phyloP scores from a whole-genome alignment of 108 stramenopile species.

The Aurantiochytrium sp. region DNA sequence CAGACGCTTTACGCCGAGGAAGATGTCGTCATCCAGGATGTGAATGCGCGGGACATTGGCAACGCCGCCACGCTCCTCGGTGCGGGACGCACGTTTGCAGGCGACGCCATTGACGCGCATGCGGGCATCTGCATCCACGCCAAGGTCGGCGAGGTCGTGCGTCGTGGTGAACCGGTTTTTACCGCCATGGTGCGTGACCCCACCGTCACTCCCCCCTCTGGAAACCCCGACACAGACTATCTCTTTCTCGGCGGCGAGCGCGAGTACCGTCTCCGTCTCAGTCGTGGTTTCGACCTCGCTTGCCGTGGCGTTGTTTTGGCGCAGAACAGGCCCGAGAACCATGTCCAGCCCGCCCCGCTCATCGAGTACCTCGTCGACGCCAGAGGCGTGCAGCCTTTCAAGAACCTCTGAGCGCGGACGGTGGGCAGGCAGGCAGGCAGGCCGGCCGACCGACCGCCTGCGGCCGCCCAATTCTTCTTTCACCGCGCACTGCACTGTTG shows the following conservation, averaged over 20 bases:
- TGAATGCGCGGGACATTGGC: constrained; percentile 58
- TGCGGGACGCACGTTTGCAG: constrained; percentile 58
- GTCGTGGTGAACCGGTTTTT: constrained; percentile 44
- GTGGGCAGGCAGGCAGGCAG: too few relatives aligned
- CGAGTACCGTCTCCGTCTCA: neutral
- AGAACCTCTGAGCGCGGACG: neutral
- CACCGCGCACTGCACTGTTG: too few relatives aligned
- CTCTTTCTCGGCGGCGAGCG: neutral
- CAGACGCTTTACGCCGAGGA: constrained; percentile 25
- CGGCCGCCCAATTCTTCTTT: too few relatives aligned
- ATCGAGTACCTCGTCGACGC: neutral
- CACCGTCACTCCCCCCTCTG: neutral
- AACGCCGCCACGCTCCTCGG: constrained; percentile 51
- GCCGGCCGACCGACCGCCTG: too few relatives aligned
- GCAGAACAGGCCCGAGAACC: neutral
- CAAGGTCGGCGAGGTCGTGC: constrained; percentile 48
- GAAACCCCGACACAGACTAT: neutral
- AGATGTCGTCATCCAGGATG: constrained; percentile 41
- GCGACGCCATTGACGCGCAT: constrained; percentile 49
- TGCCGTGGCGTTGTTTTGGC: neutral
- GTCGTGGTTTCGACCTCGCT: neutral
- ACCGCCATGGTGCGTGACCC: constrained; percentile 22
- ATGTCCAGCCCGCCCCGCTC: neutral
- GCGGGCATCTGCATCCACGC: constrained; percentile 58
- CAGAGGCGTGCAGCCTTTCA: neutral